Base-by-base conservation (phyloP, 1,284 basidiomycete species). In the Fomes fomentarius region DNA sequence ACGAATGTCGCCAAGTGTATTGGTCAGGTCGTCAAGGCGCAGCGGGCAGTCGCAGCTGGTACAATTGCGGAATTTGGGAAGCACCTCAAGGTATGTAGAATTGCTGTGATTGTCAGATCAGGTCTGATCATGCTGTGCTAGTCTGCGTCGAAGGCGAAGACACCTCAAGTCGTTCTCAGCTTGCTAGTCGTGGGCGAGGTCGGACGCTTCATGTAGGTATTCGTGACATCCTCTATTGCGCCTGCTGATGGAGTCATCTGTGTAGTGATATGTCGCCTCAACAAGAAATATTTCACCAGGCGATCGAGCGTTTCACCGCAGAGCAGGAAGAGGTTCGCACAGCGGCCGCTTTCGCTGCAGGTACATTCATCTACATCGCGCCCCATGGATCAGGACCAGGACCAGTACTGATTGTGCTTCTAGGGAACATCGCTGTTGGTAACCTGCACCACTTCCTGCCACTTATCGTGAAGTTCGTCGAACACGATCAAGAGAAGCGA, bases 311-410 rank as follows among this genome's bases (percentile, higher is more conserved):
- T 62, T 95, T 97, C 68, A 73, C 79, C 8, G 79, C 86, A 2
- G 83, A 89, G 30, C 86, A 89, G 59, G 93, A 97, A 68, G 92
- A 95, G 47, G 79, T 94, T 21, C 81, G 93, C 42, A 85, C 89
- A 41, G 91, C 94, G 37, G 94, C 95, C 39, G 92, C 95, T 0
- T 96, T 96, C 65, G 93, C 95, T 41, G 91, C 93, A 35, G 94
- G 93, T 87, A 6, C 4, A 34, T 38, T 26, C 22, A 6, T n/a
- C n/a, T n/a, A n/a, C n/a, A n/a, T n/a, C n/a, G n/a, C n/a, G n/a
- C n/a, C n/a, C n/a, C n/a, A n/a, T n/a, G n/a, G n/a, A n/a, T n/a
- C n/a, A n/a, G n/a, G n/a, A n/a, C n/a, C n/a, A n/a, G n/a, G n/a
- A n/a, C n/a, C 12, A 17, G 14, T 34, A 24, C 33, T 35, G 11